phyloP scores from a whole-genome alignment of 106 monocot species.

The Phalaenopsis equestris region DNA sequence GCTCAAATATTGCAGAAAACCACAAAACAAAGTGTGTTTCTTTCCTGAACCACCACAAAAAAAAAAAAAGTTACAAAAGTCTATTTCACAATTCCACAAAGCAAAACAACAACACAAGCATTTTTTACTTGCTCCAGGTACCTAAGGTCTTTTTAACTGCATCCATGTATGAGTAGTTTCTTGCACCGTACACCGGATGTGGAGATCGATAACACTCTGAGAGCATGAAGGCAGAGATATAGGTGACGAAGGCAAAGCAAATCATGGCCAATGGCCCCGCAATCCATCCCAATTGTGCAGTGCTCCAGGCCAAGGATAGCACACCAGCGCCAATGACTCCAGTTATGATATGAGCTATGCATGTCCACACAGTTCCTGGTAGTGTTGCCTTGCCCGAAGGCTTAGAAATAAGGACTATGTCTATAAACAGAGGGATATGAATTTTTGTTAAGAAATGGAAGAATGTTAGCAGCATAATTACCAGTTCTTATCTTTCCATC shows the following conservation, averaged over 20 bases:
- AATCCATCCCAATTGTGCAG: constrained; percentile 56
- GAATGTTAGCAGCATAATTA: background rate
- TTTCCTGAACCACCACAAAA: constrained; percentile 34
- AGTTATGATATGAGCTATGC: constrained; percentile 61
- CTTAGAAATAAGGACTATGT: background rate
- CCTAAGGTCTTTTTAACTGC: constrained; percentile 17
- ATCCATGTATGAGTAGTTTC: constrained; percentile 19
- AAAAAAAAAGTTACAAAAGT: constrained; percentile 7
- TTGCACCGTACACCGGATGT: constrained; percentile 10
- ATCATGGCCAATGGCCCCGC: constrained; percentile 43
- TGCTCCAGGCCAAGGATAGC: constrained; percentile 73
- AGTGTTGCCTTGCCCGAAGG: background rate
- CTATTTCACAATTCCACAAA: background rate
- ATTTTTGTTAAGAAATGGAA: background rate
- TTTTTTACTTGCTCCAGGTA: background rate
- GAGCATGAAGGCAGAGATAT: constrained; percentile 11
- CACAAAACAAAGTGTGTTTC: constrained; percentile 41
- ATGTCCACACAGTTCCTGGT: constrained; percentile 29
- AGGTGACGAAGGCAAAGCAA: constrained; percentile 58
- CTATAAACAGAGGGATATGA: background rate
- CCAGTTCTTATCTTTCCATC: constrained; percentile 36
- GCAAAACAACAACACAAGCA: background rate
- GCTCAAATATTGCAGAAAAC: constrained; percentile 41
- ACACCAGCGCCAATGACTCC: constrained; percentile 74
- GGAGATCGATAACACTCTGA: constrained; percentile 19